phyloP scores from a whole-genome alignment of 305 asterid species.

The Coffea humblotiana region DNA sequence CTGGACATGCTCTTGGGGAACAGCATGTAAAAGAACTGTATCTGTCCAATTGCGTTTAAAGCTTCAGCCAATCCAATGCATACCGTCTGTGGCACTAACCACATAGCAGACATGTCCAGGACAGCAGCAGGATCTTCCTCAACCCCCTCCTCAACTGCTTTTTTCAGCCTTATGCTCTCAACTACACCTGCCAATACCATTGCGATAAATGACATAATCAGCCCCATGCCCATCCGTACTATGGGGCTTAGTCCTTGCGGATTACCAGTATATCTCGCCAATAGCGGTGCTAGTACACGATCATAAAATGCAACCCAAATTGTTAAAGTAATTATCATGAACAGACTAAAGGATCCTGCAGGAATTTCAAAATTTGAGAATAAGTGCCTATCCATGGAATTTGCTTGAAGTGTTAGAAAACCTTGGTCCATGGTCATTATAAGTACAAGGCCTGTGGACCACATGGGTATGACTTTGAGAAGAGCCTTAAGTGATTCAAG shows the following conservation, averaged over 20 bases:
- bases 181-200: slow-evolving; percentile 22
- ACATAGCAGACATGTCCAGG: slow-evolving; percentile 24
- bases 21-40: slow-evolving; percentile 19
- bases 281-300: slow-evolving; percentile 17
- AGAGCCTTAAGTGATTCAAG: slow-evolving; percentile 23
- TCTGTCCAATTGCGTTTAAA: slow-evolving; percentile 22
- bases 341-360: slow-evolving; percentile 24
- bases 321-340: slow-evolving; percentile 13
- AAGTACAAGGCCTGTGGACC: slow-evolving; percentile 21
- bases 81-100: slow-evolving; percentile 25
- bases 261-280: slow-evolving; percentile 11
- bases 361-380: slow-evolving; percentile 20
- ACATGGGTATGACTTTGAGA: slow-evolving; percentile 24
- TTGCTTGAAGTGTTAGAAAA: slow-evolving; percentile 21
- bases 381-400: slow-evolving; percentile 19
- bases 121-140: slow-evolving; percentile 13
- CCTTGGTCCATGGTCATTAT: slow-evolving; percentile 10
- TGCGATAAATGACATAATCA: slow-evolving; percentile 14
- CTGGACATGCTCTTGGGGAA: slow-evolving; percentile 31
- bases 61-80: slow-evolving; percentile 29
- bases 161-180: slow-evolving; percentile 14
- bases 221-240: slow-evolving; percentile 26
- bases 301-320: slow-evolving; percentile 23
- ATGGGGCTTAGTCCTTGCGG: slow-evolving; percentile 21
- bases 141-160: slow-evolving; percentile 5